Evolutionary conservation across 1,284 basidiomycete species (phyloP).

Genomic region (Irpex lacteus): DNA sequence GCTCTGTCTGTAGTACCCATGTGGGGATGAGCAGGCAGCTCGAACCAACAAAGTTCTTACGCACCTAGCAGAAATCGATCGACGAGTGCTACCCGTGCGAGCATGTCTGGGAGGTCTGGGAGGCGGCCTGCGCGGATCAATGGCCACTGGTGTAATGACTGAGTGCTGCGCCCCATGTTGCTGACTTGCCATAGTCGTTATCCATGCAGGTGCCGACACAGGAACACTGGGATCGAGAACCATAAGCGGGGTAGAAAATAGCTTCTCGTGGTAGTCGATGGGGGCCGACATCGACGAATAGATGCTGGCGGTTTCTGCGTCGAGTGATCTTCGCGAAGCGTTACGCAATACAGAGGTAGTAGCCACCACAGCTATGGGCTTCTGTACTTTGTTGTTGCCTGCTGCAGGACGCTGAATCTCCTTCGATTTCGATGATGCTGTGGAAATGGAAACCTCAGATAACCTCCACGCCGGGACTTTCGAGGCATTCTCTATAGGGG

Average conservation of each 20-base stretch:
- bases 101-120: neutral
- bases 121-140: neutral
- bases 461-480: neutral
- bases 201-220: conserved; percentile 14
- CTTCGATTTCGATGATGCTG: conserved; percentile 1
- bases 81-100: neutral
- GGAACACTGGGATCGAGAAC: conserved; percentile 13
- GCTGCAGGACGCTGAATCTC: conserved; percentile 1
- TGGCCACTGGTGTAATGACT: neutral
- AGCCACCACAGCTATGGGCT: neutral
- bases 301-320: conserved; percentile 33
- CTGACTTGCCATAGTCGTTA: neutral
- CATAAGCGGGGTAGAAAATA: conserved; percentile 20
- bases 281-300: conserved; percentile 40
- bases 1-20: neutral
- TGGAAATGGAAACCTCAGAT: conserved; percentile 5
- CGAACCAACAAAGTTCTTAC: neutral
- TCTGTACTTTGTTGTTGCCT: conserved; percentile 7
- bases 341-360: neutral
- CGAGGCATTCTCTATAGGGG: neutral
- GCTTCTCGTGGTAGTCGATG: conserved; percentile 26
- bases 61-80: neutral
- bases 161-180: neutral
- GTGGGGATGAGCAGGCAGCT: neutral
- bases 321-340: conserved; percentile 12